Conservation (phyloP, 1,139 yeast genomes). For the Taphrina confusa region DNA sequence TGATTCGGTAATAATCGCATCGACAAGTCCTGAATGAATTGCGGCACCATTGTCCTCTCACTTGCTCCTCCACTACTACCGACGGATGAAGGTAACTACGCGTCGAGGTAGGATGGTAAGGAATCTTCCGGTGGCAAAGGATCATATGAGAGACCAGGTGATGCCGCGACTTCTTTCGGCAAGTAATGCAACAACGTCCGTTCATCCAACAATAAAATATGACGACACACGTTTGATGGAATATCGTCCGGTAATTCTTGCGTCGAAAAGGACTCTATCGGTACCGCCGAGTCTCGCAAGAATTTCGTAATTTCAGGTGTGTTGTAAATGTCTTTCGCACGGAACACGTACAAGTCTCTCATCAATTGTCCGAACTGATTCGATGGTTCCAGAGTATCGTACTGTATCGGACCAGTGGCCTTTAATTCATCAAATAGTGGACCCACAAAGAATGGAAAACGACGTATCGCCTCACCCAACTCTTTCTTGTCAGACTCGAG, state of each 20-base stretch:
- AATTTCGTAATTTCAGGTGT: slow-evolving; percentile 39
- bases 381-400: slow-evolving; percentile 37
- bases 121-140: slow-evolving; percentile 37
- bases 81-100: slow-evolving; percentile 17
- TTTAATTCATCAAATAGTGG: slow-evolving; percentile 54
- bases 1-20: slow-evolving; percentile 2
- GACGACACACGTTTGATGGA: slow-evolving; percentile 42
- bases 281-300: slow-evolving; percentile 37
- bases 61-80: background rate
- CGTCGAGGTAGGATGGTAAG: slow-evolving; percentile 13
- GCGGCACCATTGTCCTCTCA: slow-evolving; percentile 13
- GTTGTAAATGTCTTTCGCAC: slow-evolving; percentile 43
- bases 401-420: slow-evolving; percentile 37
- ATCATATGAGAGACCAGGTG: slow-evolving; percentile 33
- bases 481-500: slow-evolving; percentile 53
- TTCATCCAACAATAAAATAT: slow-evolving; percentile 42
- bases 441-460: slow-evolving; percentile 63
- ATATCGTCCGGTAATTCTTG: slow-evolving; percentile 38
- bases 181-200: slow-evolving; percentile 29
- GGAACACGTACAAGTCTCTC: slow-evolving; percentile 42
- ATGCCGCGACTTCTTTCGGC: slow-evolving; percentile 22
- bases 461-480: slow-evolving; percentile 55
- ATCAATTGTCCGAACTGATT: slow-evolving; percentile 40
- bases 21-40: slow-evolving; percentile 12
- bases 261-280: slow-evolving; percentile 36